Evolutionary conservation across 805 yeast genomes (phyloP), one percentile per base, ranked within the genome.

Genomic region (Pichia scutulata): DNA sequence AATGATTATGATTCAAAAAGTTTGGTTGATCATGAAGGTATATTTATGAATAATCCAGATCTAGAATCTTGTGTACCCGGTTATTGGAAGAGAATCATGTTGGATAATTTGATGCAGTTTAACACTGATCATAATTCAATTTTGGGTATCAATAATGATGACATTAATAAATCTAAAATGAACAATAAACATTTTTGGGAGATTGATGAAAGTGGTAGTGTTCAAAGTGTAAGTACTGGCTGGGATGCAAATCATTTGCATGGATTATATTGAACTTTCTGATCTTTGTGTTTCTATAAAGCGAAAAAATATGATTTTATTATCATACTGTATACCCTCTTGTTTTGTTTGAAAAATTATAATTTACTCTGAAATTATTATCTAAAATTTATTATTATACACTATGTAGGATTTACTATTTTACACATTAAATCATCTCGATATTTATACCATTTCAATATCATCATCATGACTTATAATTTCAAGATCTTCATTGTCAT

Each of bases 1-100:
- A 52, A 50, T 2, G 56, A 53, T 5, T 48, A 39, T 30, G 22
- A 52, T 7, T 49, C 30, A 14, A 33, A 33, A n/a, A 12, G 10
- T 33, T 19, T 37, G 3, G 47, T 43, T 19, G 45, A 49, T 25
- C 49, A 54, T 13, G 54, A 49, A 30, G 57, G 55, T 13, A 58
- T 56, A 25, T 61, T 60, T 41, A 54, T 64, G 62, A 58, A 60
- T 51, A 66, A 66, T 48, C 62, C 63, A 40, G 58, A 59, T 14
- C 55, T 66, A 16, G 63, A 66, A 39, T 59, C 60, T 14, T 61
- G 58, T 43, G 59, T 65, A 9, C 70, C 70, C 7, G 44, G 60
- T 14, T 63, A 57, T 43, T 56, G 66, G 57, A 60, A 61, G 41
- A 57, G 57, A 50, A 43, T 62, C 10, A 59, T 66, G 43, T 54